A percentile compares a stretch with the other conserved stretches of the same genome.
Evolutionary conservation across 192 early-diverging fungal genomes (phyloP).

Genomic region (Bifiguratus adelaidae): DNA sequence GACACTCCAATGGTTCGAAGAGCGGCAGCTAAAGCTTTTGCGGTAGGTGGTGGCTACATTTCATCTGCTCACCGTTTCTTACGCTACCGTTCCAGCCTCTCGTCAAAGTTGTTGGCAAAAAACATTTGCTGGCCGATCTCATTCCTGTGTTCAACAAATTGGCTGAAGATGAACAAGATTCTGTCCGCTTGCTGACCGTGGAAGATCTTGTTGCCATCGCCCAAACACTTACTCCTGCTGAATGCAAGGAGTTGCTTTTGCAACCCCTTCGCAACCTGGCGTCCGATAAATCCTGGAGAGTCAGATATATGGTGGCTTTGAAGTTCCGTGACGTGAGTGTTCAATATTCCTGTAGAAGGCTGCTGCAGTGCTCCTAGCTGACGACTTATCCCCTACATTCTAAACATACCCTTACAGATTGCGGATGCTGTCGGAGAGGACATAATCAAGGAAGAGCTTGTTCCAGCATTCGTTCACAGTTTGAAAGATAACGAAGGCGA

Average conservation of each 20-base stretch:
- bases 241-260: slow-evolving; percentile 66
- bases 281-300: slow-evolving; percentile 94
- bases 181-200: slow-evolving; percentile 91
- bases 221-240: slow-evolving; percentile 63
- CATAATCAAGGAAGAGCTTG: slow-evolving; percentile 77
- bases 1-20: slow-evolving; percentile 98
- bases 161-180: slow-evolving; percentile 87
- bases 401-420: slow-evolving; percentile 32
- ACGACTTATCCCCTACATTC: no score
- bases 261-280: slow-evolving; percentile 67
- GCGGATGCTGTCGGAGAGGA: slow-evolving; percentile 70
- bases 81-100: slow-evolving; percentile 38
- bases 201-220: slow-evolving; percentile 87
- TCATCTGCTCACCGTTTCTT: slow-evolving; percentile 4
- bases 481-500: slow-evolving; percentile 97
- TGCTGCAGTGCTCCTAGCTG: no score
- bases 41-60: slow-evolving; percentile 32
- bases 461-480: slow-evolving; percentile 73
- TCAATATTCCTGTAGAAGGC: neutral
- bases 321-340: slow-evolving; percentile 82
- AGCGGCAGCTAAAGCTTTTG: slow-evolving; percentile 76
- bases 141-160: slow-evolving; percentile 82
- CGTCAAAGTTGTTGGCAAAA: slow-evolving; percentile 55
- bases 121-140: slow-evolving; percentile 74
- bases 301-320: slow-evolving; percentile 97